These are phyloP conservation scores for Dendrostoma leiphaemia DNA, from an alignment of 2,329 filamentous ascomycete species.

Conservation along the genomic window DNA sequence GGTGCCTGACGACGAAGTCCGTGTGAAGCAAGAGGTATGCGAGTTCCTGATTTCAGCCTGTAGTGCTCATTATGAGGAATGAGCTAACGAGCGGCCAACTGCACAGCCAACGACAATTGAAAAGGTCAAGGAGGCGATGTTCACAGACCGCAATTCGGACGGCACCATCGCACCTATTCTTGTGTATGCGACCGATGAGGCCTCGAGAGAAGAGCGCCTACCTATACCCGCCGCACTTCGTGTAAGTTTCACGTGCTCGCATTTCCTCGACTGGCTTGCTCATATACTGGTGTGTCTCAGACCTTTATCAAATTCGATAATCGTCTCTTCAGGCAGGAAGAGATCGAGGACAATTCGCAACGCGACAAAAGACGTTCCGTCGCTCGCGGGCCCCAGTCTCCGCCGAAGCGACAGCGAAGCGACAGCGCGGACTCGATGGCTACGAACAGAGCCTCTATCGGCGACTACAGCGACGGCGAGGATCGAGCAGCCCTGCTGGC, in stretches of 20 bases:
- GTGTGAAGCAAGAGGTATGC: conserved; percentile 21
- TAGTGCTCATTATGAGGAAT: background rate
- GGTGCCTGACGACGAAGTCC: conserved; percentile 18
- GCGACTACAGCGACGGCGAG: conserved; percentile 14
- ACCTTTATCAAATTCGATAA: conserved; percentile 35
- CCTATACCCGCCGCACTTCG: conserved; percentile 27
- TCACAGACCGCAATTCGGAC: conserved; percentile 15
- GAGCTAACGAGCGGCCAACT: background rate
- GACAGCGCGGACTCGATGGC: conserved; percentile 17
- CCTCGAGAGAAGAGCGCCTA: conserved; percentile 22
- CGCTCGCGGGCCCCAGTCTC: conserved; percentile 4
- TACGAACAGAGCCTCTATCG: conserved; percentile 17
- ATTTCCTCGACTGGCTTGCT: background rate
- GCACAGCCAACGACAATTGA: conserved; percentile 21
- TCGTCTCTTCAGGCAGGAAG: conserved; percentile 32
- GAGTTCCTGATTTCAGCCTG: background rate
- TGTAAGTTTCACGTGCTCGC: background rate
- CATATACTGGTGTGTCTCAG: conserved; percentile 7
- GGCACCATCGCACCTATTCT: conserved; percentile 24
- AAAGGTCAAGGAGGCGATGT: conserved; percentile 21
- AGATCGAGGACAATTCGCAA: conserved; percentile 25
- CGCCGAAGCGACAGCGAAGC: conserved; percentile 14
- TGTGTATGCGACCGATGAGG: conserved; percentile 30
- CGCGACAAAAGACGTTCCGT: conserved; percentile 26
- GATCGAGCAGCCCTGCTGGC: conserved; percentile 8